Base-by-base conservation (phyloP, 2,329 filamentous ascomycete genomes). In the Whalleya microplaca region DNA sequence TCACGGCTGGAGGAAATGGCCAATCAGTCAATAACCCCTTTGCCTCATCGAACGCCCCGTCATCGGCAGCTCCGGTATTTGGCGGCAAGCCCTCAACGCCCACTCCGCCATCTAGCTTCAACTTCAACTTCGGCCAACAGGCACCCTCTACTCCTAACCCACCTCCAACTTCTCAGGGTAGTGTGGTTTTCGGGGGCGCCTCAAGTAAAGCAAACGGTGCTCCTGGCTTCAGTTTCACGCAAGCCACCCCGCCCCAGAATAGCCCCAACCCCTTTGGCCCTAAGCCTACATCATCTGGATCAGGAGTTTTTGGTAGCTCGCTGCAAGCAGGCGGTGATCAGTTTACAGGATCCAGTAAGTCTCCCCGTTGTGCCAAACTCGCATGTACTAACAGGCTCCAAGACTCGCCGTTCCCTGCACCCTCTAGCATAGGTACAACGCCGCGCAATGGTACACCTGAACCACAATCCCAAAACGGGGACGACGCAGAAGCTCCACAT, bases 341-440 rank as follows among this genome's bases (percentile, higher is more conserved):
- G 56, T 73, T 73, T 59, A 72, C 73, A 69, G 71, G 76, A 73
- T 75, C 75, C 58, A 75, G 77, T 79, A 70, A 74, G 76, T 74
- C 47, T 42, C 49, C 18, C 46, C 45, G 27, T n/a, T 20, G 21
- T 20, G 29, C 29, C 18, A 51, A 45, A 44, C 3, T 23, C n/a
- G 21, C 20, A 43, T 12, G 46, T 51, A 51, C 52, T 64, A 48
- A 63, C 48, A n/a, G 20, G 42, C 41, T n/a, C n/a, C 6, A 37
- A 72, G 70, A 45, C 51, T 71, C 69, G 1, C 66, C 70, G 16
- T 77, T 85, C 69, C 82, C 81, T 63, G 82, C 81, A 65, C 82
- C 82, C 64, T 86, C 83, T 58, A 86, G 83, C 71, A 73, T 86
- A 72, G 83, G 82, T 49, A 85, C 82, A 40, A 86, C 83, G 62